Percentiles rank a stretch among this genome's conserved stretches.
phyloP scores from a whole-genome alignment of 2,329 filamentous ascomycete species.

The Colletotrichum chlorophyti region DNA sequence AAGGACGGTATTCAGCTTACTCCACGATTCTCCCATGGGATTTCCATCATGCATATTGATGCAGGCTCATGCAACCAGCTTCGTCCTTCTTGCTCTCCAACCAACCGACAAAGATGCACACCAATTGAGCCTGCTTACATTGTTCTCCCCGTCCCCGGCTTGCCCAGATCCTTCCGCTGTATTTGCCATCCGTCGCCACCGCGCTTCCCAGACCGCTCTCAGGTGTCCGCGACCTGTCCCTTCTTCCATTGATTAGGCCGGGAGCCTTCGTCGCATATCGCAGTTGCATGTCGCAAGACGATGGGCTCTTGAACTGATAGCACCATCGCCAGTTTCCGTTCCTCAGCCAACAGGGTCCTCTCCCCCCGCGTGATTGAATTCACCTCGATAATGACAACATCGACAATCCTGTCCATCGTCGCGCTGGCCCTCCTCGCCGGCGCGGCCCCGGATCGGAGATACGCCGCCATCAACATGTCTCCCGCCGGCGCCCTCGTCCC shows the following conservation, averaged over 20 bases:
- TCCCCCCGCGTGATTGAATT: no score
- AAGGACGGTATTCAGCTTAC: no score
- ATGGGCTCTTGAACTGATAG: neutral
- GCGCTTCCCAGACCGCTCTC: neutral
- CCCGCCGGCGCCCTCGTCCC: conserved; percentile 14
- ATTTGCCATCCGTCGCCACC: neutral
- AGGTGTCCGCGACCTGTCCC: neutral
- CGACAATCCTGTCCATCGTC: no score
- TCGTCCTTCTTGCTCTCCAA: neutral
- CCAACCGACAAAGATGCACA: no score
- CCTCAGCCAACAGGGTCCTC: no score
- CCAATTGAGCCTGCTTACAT: neutral
- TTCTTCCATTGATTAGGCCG: neutral
- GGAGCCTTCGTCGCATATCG: no score
- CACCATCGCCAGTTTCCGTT: neutral
- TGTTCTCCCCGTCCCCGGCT: neutral
- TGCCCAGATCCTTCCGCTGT: neutral
- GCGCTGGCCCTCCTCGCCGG: conserved; percentile 8
- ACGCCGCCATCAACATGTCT: conserved; percentile 25
- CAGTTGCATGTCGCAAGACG: no score
- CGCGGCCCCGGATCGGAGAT: conserved; percentile 12
- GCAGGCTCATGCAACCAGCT: conserved; percentile 7
- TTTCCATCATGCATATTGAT: conserved; percentile 9
- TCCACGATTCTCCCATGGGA: no score
- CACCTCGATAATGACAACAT: no score